Percentiles rank a stretch among this genome's conserved stretches.
phyloP scores from a whole-genome alignment of 169 alveolate genomes.

The Prorocentrum cordatum region DNA sequence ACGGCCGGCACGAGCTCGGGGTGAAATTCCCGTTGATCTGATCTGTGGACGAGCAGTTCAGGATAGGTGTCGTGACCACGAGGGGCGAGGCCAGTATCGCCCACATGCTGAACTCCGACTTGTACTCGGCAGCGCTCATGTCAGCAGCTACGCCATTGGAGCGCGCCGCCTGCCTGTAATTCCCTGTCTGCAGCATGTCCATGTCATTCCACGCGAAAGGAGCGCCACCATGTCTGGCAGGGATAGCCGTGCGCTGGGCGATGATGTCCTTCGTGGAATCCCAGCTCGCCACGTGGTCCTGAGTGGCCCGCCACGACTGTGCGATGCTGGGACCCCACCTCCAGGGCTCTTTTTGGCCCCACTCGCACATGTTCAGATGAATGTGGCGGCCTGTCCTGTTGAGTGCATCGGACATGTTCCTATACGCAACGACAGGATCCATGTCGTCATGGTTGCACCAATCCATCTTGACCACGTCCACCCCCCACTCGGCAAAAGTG shows the following conservation, averaged over 20 bases:
- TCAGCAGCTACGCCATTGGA: slow-evolving; percentile 23
- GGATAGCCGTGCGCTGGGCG: slow-evolving; percentile 8
- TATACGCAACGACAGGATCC: slow-evolving; percentile 37
- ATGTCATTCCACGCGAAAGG: slow-evolving; percentile 60
- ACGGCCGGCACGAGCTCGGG: slow-evolving; percentile 15
- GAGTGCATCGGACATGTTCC: slow-evolving; percentile 10
- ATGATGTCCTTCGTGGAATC: background rate
- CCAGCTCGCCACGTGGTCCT: slow-evolving; percentile 32
- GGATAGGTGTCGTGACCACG: slow-evolving; percentile 25
- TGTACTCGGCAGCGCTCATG: slow-evolving; percentile 26
- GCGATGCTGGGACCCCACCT: slow-evolving; percentile 43
- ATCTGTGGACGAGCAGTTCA: slow-evolving; percentile 42
- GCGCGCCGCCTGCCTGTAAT: slow-evolving; percentile 46
- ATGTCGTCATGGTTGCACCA: slow-evolving; percentile 40
- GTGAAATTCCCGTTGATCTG: slow-evolving; percentile 34
- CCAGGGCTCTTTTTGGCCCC: slow-evolving; percentile 41
- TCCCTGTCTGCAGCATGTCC: slow-evolving; percentile 65
- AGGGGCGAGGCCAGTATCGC: slow-evolving; percentile 45
- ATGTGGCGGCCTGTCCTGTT: slow-evolving; percentile 17
- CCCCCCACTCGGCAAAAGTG: slow-evolving; percentile 57
- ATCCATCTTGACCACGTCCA: slow-evolving; percentile 69
- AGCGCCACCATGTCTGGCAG: background rate
- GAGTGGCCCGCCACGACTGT: slow-evolving; percentile 60
- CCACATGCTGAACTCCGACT: slow-evolving; percentile 47
- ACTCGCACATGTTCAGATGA: slow-evolving; percentile 61